Evolutionary conservation across 2,329 filamentous ascomycete genomes (phyloP), one percentile per base, ranked within the genome.

Genomic region (Fusarium goolgardi): DNA sequence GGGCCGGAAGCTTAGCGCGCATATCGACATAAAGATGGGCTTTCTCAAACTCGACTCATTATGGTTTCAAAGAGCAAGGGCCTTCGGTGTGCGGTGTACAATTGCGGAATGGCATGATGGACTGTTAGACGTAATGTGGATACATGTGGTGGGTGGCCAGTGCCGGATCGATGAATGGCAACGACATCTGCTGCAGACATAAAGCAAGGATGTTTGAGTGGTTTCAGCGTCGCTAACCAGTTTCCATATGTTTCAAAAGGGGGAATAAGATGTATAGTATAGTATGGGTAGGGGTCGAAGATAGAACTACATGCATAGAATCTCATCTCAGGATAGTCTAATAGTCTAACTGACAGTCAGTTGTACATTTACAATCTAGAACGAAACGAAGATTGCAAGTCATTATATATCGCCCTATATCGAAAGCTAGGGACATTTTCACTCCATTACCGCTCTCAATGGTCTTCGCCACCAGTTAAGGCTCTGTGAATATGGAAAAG

Each of bases 291-390:
- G 34, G 27, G 45, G 40, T 21, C 27, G 43, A 51, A 58, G 39
- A 35, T 34, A 44, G 47, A 18, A 57, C 34, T 43, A 41, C 40
- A 52, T 58, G 60, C 65, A 63, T 70, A 71, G 60, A 71, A 73
- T 69, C 71, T 64, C 71, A 64, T 67, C 65, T 73, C 61, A 60
- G 56, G 55, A 63, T 56, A 63, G 45, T 41, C 25, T 54, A 52
- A 39, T 43, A 52, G 41, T 43, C 31, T 21, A 18, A 18, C 16
- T 29, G 10, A 37, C 46, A 43, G n/a, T 25, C 25, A 15, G 35
- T 70, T 57, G 59, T 59, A 47, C 41, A 61, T 56, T 47, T 52
- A 43, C 44, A 52, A 37, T 34, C 46, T 59, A 59, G 44, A 43
- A 55, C 21, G 11, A 21, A 45, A 6, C 20, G 27, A 21, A 29